Evolutionary conservation across 2,329 filamentous ascomycete genomes (phyloP), one percentile per base, ranked within the genome.

Genomic region (Drechslerella coelobrocha): DNA sequence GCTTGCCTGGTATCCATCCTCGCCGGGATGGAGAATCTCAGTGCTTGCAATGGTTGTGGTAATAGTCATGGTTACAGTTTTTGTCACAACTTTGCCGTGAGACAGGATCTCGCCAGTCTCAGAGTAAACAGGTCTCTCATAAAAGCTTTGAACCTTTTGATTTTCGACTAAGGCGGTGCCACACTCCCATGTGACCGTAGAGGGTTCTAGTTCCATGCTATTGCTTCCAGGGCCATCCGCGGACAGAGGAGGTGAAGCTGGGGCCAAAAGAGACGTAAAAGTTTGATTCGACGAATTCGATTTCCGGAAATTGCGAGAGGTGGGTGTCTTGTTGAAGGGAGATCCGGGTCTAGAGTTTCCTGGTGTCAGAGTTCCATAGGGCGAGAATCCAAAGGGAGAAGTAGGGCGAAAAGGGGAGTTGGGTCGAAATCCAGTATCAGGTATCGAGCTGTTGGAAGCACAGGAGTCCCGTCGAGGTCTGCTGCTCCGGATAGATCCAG

Each of bases 11-110:
- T 75, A 75, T 37, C 75, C 75, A 14, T 48, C 43, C 48, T 76
- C 75, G 7, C 65, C 73, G 1, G 74, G 75, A 21, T 73, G 75
- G 34, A 76, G 60, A 50, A 76, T 73, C 48, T 76, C 75, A 23
- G 75, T 75, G 12, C 74, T 76, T 19, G 75, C 75, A 43, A 75
- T 75, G 23, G 75, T 76, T 1, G 75, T 76, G 31, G 75, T 75
- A 14, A 76, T 72, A 14, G 75, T 76, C 72, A 75, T 75, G 2
- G 75, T 76, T 0, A 75, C 74, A 2, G 75, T 76, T 34, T 75
- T 76, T 8, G 75, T 76, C 12, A 76, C 71, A 60, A 76, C 69
- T 27, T 73, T 75, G 1, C 73, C 75, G 41, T 76, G 73, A 26
- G 73, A 68, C 9, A 74, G 23, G 23, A 76, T 52, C 26, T 73